Evolutionary conservation across 306 rosid species (phyloP).

Genomic region (Spatholobus suberectus): DNA sequence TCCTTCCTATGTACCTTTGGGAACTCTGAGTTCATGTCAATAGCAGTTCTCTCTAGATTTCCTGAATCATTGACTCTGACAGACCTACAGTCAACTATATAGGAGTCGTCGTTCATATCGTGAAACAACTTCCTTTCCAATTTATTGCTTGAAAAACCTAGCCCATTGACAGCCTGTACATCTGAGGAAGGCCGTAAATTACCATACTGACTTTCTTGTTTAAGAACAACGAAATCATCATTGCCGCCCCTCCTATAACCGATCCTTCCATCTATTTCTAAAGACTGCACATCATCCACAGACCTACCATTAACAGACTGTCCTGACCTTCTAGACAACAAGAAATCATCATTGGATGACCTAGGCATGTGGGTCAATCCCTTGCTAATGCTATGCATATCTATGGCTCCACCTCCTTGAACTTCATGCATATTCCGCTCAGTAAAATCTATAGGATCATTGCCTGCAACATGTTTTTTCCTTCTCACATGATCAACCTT

Average conservation of each 20-base stretch:
- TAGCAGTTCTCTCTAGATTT: constrained; percentile 65
- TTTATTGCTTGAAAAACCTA: constrained; percentile 44
- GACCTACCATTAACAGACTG: constrained; percentile 47
- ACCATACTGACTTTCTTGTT: constrained; percentile 49
- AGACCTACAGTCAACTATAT: constrained; percentile 63
- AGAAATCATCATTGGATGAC: constrained; percentile 57
- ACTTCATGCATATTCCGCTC: constrained; percentile 51
- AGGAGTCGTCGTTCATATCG: constrained; percentile 67
- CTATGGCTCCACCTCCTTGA: constrained; percentile 49
- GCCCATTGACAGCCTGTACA: constrained; percentile 55
- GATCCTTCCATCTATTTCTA: constrained; percentile 63
- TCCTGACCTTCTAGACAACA: constrained; percentile 54
- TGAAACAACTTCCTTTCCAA: constrained; percentile 57
- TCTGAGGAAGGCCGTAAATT: constrained; percentile 42
- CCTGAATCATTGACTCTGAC: constrained; percentile 49
- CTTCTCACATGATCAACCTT: constrained; percentile 56
- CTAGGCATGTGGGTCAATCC: constrained; percentile 49
- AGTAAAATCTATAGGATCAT: constrained; percentile 71
- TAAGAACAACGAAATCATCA: constrained; percentile 64
- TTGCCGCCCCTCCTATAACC: constrained; percentile 54
- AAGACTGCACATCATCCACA: constrained; percentile 50
- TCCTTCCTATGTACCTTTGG: constrained; percentile 53
- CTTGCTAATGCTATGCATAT: constrained; percentile 60
- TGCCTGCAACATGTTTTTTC: constrained; percentile 49
- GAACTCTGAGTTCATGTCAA: constrained; percentile 73